Percentiles rank a stretch among this genome's conserved stretches.
phyloP scores from a whole-genome alignment of 352 stramenopile species.

The Globisporangium canariense region DNA sequence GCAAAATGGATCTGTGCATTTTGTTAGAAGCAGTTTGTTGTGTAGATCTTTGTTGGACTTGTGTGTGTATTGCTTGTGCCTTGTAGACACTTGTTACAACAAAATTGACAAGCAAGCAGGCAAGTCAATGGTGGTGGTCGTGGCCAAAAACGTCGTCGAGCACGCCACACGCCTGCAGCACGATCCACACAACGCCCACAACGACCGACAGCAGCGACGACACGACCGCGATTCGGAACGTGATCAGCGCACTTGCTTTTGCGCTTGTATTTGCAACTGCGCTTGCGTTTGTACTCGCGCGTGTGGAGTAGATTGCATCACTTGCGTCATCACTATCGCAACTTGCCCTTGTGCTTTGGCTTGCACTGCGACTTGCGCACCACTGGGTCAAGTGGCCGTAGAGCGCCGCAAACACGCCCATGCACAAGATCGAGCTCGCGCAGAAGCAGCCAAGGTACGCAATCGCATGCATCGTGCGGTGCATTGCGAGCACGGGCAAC shows the following conservation, averaged over 20 bases:
- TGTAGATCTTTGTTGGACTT: background rate
- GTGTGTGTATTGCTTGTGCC: background rate
- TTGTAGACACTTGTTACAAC: background rate
- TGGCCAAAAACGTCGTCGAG: slow-evolving; percentile 63
- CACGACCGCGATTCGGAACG: slow-evolving; percentile 43
- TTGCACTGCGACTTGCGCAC: slow-evolving; percentile 9
- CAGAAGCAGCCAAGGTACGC: slow-evolving; percentile 89
- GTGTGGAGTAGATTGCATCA: slow-evolving; percentile 13
- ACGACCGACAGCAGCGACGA: slow-evolving; percentile 56
- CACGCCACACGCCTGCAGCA: slow-evolving; percentile 53
- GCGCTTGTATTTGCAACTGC: background rate
- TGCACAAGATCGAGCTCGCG: slow-evolving; percentile 77
- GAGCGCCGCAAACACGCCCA: slow-evolving; percentile 81
- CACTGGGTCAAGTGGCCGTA: slow-evolving; percentile 71
- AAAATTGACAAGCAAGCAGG: background rate
- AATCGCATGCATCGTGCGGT: slow-evolving; percentile 36
- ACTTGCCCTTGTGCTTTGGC: background rate
- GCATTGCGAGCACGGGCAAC: slow-evolving; percentile 81
- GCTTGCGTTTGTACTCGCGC: background rate
- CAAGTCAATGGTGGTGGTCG: slow-evolving; percentile 3
- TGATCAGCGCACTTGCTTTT: slow-evolving; percentile 13
- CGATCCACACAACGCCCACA: slow-evolving; percentile 70
- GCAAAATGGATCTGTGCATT: background rate
- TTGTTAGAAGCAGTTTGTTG: background rate
- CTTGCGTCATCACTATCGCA: slow-evolving; percentile 10